Evolutionary conservation across 768 basidiomycete species (phyloP), one percentile per base, ranked within the genome.

Genomic region (Boletus reticuloceps): DNA sequence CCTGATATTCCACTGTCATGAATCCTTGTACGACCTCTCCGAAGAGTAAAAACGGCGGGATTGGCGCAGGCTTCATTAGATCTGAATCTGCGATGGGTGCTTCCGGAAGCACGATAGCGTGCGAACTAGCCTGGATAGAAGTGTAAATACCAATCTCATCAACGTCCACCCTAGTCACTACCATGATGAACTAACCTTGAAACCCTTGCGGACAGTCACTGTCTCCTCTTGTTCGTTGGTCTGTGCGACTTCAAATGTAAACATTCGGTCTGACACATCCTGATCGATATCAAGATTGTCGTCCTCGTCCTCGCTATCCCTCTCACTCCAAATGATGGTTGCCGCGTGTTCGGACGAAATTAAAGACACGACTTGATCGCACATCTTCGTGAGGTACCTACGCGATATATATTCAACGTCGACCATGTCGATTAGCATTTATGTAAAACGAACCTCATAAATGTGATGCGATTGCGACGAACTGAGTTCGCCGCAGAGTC

Each of bases 211-310:
- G 10, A 69, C 62, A 1, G 66, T 63, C 2, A 82, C 80, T 6
- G 72, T 70, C 60, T 83, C 83, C 50, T 81, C 81, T 56, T 82
- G 79, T 45, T 83, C 80, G 17, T 75, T 75, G 6, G 77, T 82
- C 63, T 84, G 81, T 0, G 73, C 65, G 1, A 85, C 83, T 43
- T 79, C 77, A 51, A 82, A 85, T 1, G 74, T 75, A 60, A 79
- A 82, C 53, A 84, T 64, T 8, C 82, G 72, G 36, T 81, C 81
- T 4, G 66, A 69, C 16, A 74, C 72, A 14, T 77, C 75, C 8
- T 79, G 70, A 0, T 75, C 77, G 7, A 67, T 34, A 14, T 39
- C 38, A 14, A 39, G 16, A 11, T 34, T 34, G 13, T 39, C 38
- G 1, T 64, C 64, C 17, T 63, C 50, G 0, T 75, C 69, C 6